Evolutionary conservation across 768 basidiomycete species (phyloP), one percentile per base, ranked within the genome.

Genomic region (Agaricus sinodeliciosus): DNA sequence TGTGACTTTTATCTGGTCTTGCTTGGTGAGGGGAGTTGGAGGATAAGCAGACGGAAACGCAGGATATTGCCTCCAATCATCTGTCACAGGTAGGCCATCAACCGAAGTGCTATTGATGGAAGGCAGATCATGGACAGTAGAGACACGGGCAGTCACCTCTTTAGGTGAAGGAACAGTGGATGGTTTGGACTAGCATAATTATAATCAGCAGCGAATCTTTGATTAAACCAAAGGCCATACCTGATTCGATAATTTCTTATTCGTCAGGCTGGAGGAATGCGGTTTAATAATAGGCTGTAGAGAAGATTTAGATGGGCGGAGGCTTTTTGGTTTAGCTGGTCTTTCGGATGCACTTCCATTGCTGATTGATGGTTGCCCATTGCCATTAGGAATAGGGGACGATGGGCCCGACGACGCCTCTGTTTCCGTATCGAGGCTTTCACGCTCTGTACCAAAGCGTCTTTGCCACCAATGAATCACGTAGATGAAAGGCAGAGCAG

Each of bases 41-140:
- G 86, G 87, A 60, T 90, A 90, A 31, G 87, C 87, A 4, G 87
- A 81, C 27, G 87, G 87, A 48, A 88, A 84, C 15, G 82, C 72
- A 11, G 86, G 86, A 58, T 88, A 90, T 62, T 78, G 70, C 52
- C 84, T 69, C 85, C 85, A 89, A 57, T 89, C 85, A 37, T 85
- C 79, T n/a, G 64, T 61, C 57, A 22, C 39, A 11, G 56, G 42
- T 9, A 57, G 42, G 25, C 57, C 55, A 28, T 59, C 54, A 41
- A 59, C 54, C 31, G 51, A 55, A 46, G 44, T 41, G 31, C 47
- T 52, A 28, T 45, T 40, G 27, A 55, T 51, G 50, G 31, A 28
- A 3, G 54, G 54, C 22, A 40, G 36, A 28, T 62, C 58, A 12
- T 41, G 11, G 11, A 18, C 6, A 57, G 62, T 51, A 22, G 57